phyloP scores from a whole-genome alignment of 768 basidiomycete genomes.

The Boletus tylopilopsis region DNA sequence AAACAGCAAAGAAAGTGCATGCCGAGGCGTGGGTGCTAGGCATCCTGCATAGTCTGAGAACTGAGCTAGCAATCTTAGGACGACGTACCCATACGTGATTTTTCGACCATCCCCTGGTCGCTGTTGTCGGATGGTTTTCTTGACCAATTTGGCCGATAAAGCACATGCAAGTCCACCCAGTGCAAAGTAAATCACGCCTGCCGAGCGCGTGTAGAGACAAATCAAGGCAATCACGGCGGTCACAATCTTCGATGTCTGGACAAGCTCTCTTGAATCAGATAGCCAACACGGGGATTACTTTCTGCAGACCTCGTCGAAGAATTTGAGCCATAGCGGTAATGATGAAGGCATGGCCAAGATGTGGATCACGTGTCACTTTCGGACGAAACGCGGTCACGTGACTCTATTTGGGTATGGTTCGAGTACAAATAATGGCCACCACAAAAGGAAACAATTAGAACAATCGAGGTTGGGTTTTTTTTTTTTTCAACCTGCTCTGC shows the following conservation, averaged over 20 bases:
- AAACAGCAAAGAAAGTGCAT: constrained; percentile 62
- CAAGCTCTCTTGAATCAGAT: constrained; percentile 2
- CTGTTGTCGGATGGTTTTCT: constrained; percentile 58
- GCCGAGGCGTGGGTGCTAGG: constrained; percentile 78
- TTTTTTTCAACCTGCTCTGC: constrained; percentile 28
- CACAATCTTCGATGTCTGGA: constrained; percentile 61
- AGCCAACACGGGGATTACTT: neutral
- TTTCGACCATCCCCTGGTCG: constrained; percentile 51
- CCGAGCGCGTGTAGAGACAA: constrained; percentile 59
- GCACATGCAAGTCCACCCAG: constrained; percentile 55
- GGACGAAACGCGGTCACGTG: constrained; percentile 30
- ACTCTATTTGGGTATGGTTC: constrained; percentile 29
- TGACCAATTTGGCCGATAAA: constrained; percentile 57
- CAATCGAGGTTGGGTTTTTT: constrained; percentile 26
- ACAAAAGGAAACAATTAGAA: constrained; percentile 22
- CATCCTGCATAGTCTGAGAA: constrained; percentile 49
- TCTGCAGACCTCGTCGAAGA: constrained; percentile 31
- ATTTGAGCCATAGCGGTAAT: constrained; percentile 24
- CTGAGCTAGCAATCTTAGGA: neutral
- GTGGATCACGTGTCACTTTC: constrained; percentile 7
- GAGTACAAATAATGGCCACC: constrained; percentile 25
- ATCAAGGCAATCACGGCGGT: constrained; percentile 44
- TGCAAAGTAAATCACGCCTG: constrained; percentile 57
- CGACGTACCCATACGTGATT: constrained; percentile 64
- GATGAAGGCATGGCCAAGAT: constrained; percentile 2